Evolutionary conservation across 352 stramenopile species (phyloP), one percentile per base, ranked within the genome.

Genomic region (Globisporangium mamillatum): DNA sequence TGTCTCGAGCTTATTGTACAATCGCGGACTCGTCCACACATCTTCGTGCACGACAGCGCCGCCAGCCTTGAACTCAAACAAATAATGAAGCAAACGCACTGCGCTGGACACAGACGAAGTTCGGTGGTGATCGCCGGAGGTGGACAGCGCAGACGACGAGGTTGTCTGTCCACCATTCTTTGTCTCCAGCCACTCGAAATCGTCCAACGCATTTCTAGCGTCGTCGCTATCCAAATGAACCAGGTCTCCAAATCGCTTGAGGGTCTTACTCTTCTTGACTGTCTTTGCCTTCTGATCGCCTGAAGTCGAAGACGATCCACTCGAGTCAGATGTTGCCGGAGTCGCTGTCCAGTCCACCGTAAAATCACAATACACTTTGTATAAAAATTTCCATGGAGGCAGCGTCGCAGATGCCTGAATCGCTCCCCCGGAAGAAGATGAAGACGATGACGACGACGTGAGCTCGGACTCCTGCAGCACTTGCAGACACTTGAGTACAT

Each of bases 1-100:
- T 22, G 75, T 75, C 63, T 92, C 82, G 62, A 94, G 69, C 67
- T 94, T 95, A 69, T 90, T 90, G 69, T 84, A 89, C 69, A 95
- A 70, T 22, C 81, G 75, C n/a, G 84, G 76, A 52, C 79, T 95
- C 25, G 73, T 76, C 88, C 88, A 95, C 36, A 88, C 56, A 59
- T 82, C 74, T 72, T 86, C 63, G 69, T 82, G 63, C 6, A 81
- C 48, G 64, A 67, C 66, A 4, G 36, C 62, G 22, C 32, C 22
- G 63, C 73, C 54, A 41, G 67, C 60, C 25, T 70, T 75, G 59
- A 75, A 85, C 64, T 85, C 78, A 61, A 86, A 86, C 69, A 92
- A 77, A 71, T 81, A 88, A 29, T 70, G 74, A 3, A 92, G 75
- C 63, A 92, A 69, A 12, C 80, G 73, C 24, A 92, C 74, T 4